Conservation (phyloP, 2,329 filamentous ascomycete species). For the Eutypa lata region DNA sequence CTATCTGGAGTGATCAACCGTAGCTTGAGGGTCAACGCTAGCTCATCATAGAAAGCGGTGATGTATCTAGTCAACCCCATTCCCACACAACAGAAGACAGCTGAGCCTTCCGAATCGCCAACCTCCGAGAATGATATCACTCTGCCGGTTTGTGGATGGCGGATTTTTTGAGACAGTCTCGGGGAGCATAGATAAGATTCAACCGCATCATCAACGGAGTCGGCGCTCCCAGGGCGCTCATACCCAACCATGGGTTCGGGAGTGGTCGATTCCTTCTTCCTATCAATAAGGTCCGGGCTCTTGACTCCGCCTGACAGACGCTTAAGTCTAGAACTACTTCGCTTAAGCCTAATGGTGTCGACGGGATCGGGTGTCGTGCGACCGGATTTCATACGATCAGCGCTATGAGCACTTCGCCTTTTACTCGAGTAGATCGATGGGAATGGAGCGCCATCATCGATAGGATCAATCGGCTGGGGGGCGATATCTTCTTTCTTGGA, state of each 20-base stretch:
- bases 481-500: conserved; percentile 20
- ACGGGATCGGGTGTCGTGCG: conserved; percentile 46
- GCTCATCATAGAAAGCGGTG: conserved; percentile 94
- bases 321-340: conserved; percentile 57
- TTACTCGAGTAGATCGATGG: conserved; percentile 64
- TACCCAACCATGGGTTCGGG: conserved; percentile 51
- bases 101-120: conserved; percentile 84
- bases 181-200: conserved; percentile 80
- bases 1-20: conserved; percentile 91
- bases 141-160: conserved; percentile 80
- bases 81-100: conserved; percentile 93
- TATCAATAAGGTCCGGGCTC: conserved; percentile 29
- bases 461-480: conserved; percentile 20
- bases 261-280: conserved; percentile 24
- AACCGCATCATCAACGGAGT: conserved; percentile 87
- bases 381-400: conserved; percentile 43
- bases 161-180: conserved; percentile 82
- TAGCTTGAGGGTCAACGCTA: conserved; percentile 83
- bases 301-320: conserved; percentile 48
- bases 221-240: conserved; percentile 72
- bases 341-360: conserved; percentile 46
- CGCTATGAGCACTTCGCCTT: conserved; percentile 47
- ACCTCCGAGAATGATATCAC: conserved; percentile 96
- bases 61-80: conserved; percentile 97
- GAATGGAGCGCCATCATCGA: conserved; percentile 66